Conservation (phyloP, 352 stramenopile genomes). For the Thraustotheca clavata region DNA sequence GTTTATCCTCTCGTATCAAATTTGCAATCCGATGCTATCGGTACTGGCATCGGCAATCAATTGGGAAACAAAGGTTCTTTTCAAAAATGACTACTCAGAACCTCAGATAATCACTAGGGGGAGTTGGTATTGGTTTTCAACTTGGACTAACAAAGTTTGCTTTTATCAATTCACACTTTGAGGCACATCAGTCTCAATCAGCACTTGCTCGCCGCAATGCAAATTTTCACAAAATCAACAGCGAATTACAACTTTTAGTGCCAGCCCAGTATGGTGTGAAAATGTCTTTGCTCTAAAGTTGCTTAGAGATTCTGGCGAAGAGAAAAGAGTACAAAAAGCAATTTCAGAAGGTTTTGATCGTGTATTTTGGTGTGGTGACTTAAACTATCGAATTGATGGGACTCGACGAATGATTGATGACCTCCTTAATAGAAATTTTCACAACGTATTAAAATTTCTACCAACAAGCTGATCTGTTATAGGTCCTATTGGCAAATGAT, state of each 20-base stretch:
- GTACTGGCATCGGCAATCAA: slow-evolving; percentile 90
- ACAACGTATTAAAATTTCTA: slow-evolving; percentile 26
- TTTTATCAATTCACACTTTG: slow-evolving; percentile 92
- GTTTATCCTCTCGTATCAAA: slow-evolving; percentile 73
- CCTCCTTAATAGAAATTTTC: slow-evolving; percentile 55
- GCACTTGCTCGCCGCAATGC: slow-evolving; percentile 82
- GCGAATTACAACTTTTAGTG: slow-evolving; percentile 42
- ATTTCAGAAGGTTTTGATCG: slow-evolving; percentile 73
- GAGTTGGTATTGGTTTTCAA: slow-evolving; percentile 84
- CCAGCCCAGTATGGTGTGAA: too few species aligned
- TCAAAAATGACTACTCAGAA: too few species aligned
- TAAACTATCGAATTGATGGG: slow-evolving; percentile 92
- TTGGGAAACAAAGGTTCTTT: slow-evolving; percentile 91
- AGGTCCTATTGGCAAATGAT: slow-evolving; percentile 82
- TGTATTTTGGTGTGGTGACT: slow-evolving; percentile 91
- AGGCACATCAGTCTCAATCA: slow-evolving; percentile 81
- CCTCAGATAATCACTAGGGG: slow-evolving; percentile 25
- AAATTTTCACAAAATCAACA: slow-evolving; percentile 86
- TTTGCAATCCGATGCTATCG: slow-evolving; percentile 85
- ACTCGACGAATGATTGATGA: slow-evolving; percentile 83
- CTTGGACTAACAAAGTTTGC: slow-evolving; percentile 77
- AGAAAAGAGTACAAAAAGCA: too few species aligned
- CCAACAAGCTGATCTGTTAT: neutral
- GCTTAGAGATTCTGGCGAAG: slow-evolving; percentile 17
- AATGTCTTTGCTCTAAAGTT: too few species aligned